Evolutionary conservation across 139 green algal genomes (phyloP).

Genomic region (Monoraphidium neglectum): DNA sequence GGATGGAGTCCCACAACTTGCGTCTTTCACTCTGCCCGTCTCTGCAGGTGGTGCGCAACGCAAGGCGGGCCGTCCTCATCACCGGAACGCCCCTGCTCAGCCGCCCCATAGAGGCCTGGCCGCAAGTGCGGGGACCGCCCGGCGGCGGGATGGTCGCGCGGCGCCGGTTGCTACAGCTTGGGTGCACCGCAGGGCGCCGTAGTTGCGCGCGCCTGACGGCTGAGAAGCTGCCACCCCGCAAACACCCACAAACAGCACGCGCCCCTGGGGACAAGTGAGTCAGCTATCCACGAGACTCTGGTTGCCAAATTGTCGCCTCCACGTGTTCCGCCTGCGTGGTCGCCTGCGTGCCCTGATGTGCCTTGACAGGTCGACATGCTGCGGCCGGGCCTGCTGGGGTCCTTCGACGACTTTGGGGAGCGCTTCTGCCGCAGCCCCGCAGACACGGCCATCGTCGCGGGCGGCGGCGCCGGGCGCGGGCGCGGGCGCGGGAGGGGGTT

Average conservation of each 20-base stretch:
- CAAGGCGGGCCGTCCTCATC: slow-evolving; percentile 36
- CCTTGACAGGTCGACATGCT: slow-evolving; percentile 63
- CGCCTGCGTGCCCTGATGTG: no score
- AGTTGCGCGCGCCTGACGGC: neutral
- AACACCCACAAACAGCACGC: no score
- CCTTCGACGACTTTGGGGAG: slow-evolving; percentile 39
- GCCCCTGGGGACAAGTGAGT: neutral
- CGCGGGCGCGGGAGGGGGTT: neutral
- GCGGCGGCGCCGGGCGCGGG: neutral
- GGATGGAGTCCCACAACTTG: no score
- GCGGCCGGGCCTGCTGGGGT: slow-evolving; percentile 29
- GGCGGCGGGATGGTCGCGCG: neutral
- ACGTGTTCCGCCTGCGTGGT: neutral
- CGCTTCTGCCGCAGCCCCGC: slow-evolving; percentile 39
- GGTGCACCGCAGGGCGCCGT: neutral
- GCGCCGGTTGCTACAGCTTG: neutral
- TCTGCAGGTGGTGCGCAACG: slow-evolving; percentile 25
- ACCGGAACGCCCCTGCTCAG: slow-evolving; percentile 51
- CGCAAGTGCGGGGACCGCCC: slow-evolving; percentile 51
- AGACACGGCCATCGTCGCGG: neutral
- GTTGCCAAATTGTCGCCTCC: neutral
- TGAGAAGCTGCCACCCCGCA: neutral
- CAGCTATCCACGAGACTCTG: neutral
- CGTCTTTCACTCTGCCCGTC: no score
- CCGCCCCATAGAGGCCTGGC: slow-evolving; percentile 52